These are phyloP conservation scores for Elsinoe batatas DNA, from an alignment of 2,329 filamentous ascomycete species.

Conservation along the genomic window DNA sequence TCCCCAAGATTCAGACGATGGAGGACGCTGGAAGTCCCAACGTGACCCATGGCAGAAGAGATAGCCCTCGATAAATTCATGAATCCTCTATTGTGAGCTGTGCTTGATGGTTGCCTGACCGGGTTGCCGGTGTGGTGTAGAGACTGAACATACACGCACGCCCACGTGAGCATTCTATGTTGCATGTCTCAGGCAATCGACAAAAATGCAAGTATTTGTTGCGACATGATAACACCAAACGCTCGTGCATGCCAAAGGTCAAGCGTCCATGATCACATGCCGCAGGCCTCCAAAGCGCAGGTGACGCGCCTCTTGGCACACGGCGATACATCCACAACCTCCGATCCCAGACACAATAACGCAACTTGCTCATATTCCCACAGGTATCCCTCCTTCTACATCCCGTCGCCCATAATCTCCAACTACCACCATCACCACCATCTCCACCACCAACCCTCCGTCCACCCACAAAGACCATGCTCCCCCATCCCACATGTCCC, in stretches of 20 bases:
- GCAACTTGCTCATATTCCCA: neutral
- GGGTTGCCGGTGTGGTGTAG: too few relatives aligned
- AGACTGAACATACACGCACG: too few relatives aligned
- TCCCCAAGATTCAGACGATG: neutral
- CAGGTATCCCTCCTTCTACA: neutral
- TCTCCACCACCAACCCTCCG: neutral
- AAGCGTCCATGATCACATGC: too few relatives aligned
- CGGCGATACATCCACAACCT: neutral
- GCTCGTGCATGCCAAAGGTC: too few relatives aligned
- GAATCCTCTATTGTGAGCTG: neutral
- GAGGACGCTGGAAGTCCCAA: constrained; percentile 1
- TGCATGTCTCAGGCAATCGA: too few relatives aligned
- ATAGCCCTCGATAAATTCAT: neutral
- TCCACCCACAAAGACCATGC: neutral
- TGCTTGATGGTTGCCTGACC: too few relatives aligned
- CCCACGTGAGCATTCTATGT: too few relatives aligned
- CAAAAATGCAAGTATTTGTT: too few relatives aligned
- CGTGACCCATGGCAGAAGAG: neutral
- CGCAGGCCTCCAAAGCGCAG: too few relatives aligned
- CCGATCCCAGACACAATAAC: neutral
- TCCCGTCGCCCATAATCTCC: neutral
- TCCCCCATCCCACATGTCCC: constrained; percentile 51
- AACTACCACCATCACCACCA: neutral
- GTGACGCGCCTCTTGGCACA: neutral
- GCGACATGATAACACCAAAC: too few relatives aligned